Percentiles rank a stretch among this genome's conserved stretches.
phyloP scores from a whole-genome alignment of 371 early-diverging fungal species.

The Dichotomocladium elegans region DNA sequence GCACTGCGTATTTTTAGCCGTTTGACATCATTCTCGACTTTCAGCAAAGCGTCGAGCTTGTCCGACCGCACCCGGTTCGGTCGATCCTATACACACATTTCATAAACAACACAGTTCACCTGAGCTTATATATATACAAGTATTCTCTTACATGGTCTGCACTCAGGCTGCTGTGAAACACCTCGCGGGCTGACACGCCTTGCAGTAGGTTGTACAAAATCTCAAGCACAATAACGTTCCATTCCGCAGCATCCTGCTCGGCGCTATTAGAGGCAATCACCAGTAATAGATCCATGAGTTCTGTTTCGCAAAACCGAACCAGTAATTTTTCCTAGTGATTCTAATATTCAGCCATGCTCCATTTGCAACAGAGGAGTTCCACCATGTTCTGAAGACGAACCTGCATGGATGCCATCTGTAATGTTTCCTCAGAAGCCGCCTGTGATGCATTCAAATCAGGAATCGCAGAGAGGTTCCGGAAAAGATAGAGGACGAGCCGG shows the following conservation, averaged over 20 bases:
- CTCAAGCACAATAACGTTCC: constrained; percentile 64
- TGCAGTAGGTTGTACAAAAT: constrained; percentile 57
- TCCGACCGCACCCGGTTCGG: constrained; percentile 2
- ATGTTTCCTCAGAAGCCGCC: constrained; percentile 39
- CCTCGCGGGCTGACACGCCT: constrained; percentile 45
- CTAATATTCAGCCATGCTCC: background rate
- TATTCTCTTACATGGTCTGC: no score
- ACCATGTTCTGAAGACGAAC: constrained; percentile 16
- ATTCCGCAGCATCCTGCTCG: constrained; percentile 52
- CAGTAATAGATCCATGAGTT: constrained; percentile 54
- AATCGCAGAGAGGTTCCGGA: constrained; percentile 81
- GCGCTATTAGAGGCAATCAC: constrained; percentile 56
- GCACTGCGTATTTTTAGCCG: constrained; percentile 12
- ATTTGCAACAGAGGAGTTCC: background rate
- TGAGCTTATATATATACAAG: no score
- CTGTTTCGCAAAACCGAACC: constrained; percentile 44
- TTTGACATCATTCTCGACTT: constrained; percentile 22
- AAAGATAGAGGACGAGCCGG: constrained; percentile 69
- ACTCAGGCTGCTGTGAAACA: constrained; percentile 7
- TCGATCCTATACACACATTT: background rate
- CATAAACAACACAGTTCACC: constrained; percentile 5
- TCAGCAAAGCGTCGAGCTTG: constrained; percentile 20
- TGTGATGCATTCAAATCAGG: constrained; percentile 56
- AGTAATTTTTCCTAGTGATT: constrained; percentile 51
- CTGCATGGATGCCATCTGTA: constrained; percentile 58